phyloP scores from a whole-genome alignment of 2,329 filamentous ascomycete species.

The Xylariomycetidae sp. region DNA sequence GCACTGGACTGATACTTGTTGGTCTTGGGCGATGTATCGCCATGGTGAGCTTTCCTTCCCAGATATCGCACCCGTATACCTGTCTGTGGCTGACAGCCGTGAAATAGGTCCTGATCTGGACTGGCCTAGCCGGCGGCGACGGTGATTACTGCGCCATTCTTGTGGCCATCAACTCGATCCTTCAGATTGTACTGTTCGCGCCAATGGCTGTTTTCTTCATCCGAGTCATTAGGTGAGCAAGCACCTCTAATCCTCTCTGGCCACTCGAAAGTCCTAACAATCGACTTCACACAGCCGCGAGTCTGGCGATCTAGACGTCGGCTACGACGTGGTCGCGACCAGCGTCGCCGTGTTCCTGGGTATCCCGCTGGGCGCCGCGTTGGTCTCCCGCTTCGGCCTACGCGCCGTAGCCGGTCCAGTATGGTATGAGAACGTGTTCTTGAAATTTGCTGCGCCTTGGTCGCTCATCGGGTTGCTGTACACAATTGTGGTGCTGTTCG shows the following conservation, averaged over 20 bases:
- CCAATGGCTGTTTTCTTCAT: conserved; percentile 66
- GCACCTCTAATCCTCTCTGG: no score
- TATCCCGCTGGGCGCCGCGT: conserved; percentile 73
- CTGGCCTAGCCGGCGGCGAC: conserved; percentile 68
- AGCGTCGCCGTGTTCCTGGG: conserved; percentile 81
- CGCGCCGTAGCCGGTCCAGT: conserved; percentile 45
- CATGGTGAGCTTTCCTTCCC: conserved; percentile 53
- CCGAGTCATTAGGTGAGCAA: conserved; percentile 59
- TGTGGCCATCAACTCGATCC: conserved; percentile 67
- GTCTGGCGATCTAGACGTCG: conserved; percentile 29
- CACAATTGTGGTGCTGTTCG: conserved; percentile 82
- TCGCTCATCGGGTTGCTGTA: conserved; percentile 80
- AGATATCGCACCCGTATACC: not conserved
- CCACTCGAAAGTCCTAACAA: no score
- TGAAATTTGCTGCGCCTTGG: conserved; percentile 65
- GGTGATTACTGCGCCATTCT: conserved; percentile 77
- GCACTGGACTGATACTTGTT: conserved; percentile 71
- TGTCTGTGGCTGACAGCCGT: conserved; percentile 2
- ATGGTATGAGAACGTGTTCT: conserved; percentile 64
- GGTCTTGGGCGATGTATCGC: conserved; percentile 82
- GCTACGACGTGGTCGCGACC: conserved; percentile 65
- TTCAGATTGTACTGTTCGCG: conserved; percentile 69
- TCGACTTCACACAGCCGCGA: conserved; percentile 30
- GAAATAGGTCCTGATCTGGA: conserved; percentile 62
- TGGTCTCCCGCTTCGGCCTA: conserved; percentile 65